phyloP scores from a whole-genome alignment of 345 rosid genomes.

The Barbarea vulgaris region DNA sequence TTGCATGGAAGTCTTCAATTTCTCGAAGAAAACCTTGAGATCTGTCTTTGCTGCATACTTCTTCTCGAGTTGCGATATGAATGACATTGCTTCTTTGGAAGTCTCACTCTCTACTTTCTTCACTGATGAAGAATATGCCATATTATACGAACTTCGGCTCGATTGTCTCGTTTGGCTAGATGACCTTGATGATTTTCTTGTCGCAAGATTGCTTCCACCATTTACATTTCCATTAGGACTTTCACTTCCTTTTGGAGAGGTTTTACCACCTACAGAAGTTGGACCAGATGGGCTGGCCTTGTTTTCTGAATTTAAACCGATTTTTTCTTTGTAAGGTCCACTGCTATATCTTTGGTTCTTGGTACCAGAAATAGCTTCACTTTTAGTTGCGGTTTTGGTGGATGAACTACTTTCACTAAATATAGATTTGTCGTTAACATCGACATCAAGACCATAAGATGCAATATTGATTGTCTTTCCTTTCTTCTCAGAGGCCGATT shows the following conservation, averaged over 20 bases:
- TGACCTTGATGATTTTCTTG: neutral
- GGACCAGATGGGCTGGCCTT: slow-evolving; percentile 10
- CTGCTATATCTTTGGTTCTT: neutral
- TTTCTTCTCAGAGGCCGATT: slow-evolving; percentile 28
- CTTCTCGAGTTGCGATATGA: slow-evolving; percentile 38
- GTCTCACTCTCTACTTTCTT: slow-evolving; percentile 32
- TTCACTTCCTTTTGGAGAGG: neutral
- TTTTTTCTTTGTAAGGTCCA: neutral
- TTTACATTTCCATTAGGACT: neutral
- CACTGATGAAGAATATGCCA: neutral
- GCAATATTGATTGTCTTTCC: slow-evolving; percentile 27
- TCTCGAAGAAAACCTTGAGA: slow-evolving; percentile 35
- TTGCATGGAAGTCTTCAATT: slow-evolving; percentile 35
- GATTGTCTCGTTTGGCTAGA: neutral
- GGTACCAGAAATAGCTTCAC: neutral
- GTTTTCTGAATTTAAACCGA: neutral
- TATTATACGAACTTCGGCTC: neutral
- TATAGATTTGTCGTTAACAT: slow-evolving; percentile 21
- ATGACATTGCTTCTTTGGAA: slow-evolving; percentile 32
- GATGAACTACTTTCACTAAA: neutral
- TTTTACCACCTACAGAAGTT: neutral
- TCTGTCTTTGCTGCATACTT: slow-evolving; percentile 20
- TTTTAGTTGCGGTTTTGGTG: neutral
- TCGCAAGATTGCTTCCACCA: neutral
- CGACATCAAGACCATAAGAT: slow-evolving; percentile 29